Conservation (phyloP, 192 early-diverging fungal genomes). For the Coemansia sp. region DNA sequence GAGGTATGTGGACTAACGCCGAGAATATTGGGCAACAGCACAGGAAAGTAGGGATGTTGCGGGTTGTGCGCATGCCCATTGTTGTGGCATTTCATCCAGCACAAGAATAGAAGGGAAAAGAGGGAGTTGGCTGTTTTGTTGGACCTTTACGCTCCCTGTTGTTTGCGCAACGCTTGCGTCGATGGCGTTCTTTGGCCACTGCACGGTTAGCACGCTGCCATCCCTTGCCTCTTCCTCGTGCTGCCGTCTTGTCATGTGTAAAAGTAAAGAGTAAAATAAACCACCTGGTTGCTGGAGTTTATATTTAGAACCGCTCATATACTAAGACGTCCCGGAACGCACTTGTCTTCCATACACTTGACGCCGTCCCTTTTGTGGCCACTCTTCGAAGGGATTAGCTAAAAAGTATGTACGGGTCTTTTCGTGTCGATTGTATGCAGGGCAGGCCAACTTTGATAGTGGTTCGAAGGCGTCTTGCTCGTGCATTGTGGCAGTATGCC, state of each 20-base stretch:
- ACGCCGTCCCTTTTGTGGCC: neutral
- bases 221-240: neutral
- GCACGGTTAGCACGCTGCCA: neutral
- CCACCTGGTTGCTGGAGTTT: neutral
- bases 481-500: too few relatives aligned
- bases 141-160: neutral
- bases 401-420: neutral
- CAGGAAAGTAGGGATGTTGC: neutral
- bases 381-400: neutral
- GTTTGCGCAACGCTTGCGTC: constrained; percentile 5
- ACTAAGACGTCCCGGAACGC: neutral
- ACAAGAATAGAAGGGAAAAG: neutral
- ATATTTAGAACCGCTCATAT: constrained; percentile 2
- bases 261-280: neutral
- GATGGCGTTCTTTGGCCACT: constrained; percentile 5
- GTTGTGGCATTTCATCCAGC: constrained; percentile 5
- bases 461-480: constrained; percentile 16
- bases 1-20: too few relatives aligned
- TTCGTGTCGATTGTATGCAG: constrained; percentile 36
- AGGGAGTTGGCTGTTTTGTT: neutral
- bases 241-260: neutral
- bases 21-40: too few relatives aligned
- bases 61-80: neutral
- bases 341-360: neutral
- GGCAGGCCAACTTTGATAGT: constrained; percentile 38